These are phyloP conservation scores for Boletus edulis DNA, from an alignment of 768 basidiomycete genomes.

Conservation along the genomic window DNA sequence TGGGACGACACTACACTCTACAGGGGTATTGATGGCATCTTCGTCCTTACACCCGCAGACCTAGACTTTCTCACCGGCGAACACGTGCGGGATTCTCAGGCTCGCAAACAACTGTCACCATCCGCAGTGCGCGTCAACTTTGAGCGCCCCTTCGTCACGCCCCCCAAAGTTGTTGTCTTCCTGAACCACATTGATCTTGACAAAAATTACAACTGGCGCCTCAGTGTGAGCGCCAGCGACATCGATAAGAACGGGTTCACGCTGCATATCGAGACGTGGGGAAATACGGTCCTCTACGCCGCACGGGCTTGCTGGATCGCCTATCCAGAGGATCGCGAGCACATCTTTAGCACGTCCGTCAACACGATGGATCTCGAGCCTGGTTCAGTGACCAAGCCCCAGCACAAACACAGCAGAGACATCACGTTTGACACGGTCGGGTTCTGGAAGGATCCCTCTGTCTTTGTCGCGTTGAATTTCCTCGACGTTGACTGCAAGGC, in stretches of 20 bases:
- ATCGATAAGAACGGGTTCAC: constrained; percentile 15
- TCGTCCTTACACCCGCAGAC: constrained; percentile 5
- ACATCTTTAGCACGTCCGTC: constrained; percentile 16
- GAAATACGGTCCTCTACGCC: background rate
- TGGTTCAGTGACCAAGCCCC: background rate
- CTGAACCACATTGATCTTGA: background rate
- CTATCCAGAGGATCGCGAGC: constrained; percentile 18
- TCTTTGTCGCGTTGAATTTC: constrained; percentile 19
- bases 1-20: background rate
- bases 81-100: background rate
- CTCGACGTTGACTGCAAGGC: constrained; percentile 8
- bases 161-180: background rate
- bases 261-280: constrained; percentile 12
- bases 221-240: constrained; percentile 2
- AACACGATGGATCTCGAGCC: constrained; percentile 1
- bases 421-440: constrained; percentile 1
- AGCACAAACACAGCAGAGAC: background rate
- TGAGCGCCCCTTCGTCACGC: background rate
- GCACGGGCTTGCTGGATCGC: constrained; percentile 17
- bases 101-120: no score
- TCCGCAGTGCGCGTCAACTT: constrained; percentile 1
- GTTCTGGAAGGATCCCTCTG: constrained; percentile 11
- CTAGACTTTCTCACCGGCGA: constrained; percentile 16
- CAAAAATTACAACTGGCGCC: background rate
- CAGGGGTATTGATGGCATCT: background rate